Evolutionary conservation across 2,329 filamentous ascomycete species (phyloP), one percentile per base, ranked within the genome.

Genomic region (Aspergillus sp.): DNA sequence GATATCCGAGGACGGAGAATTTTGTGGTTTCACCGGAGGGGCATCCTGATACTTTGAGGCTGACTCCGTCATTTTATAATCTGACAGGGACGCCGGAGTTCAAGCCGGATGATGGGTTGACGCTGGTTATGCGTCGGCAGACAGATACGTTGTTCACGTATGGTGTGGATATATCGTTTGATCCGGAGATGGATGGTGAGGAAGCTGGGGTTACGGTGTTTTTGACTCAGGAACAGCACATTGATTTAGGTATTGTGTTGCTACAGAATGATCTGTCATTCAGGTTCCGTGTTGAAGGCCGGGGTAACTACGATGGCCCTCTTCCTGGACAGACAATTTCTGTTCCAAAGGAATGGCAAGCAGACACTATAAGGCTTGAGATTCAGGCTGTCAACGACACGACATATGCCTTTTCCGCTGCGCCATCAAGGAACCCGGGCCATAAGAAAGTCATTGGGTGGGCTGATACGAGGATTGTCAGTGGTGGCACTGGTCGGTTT

Each of bases 41-140:
- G 0, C 78, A 81, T 55, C 72, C 75, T 0, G 73, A 81, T 62
- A 78, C 78, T 0, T 76, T 87, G 0, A 76, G 76, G 1, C 69
- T 88, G 1, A 76, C 63, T 1, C 81, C 84, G 0, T 85, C 82
- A 0, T 73, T 68, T 1, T 73, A 84, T 1, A 85, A 87, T 63
- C 75, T 88, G 3, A 87, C 83, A 1, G 84, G 78, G 0, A 76
- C 80, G 9, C 80, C 84, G 58, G 50, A 45, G 4, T 60, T 58
- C 8, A 7, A 48, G 8, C 51, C 64, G 45, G 32, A 52, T 12
- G 61, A 63, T 5, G 51, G 49, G 5, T 45, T 61, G 4, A 60
- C 60, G 2, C 60, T 63, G 30, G 41, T 61, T n/a, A 55, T 50
- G 17, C 62, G 67, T 2, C 47, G 57, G 5, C 67, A 69, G 19